Evolutionary conservation across 345 rosid genomes (phyloP).

Genomic region (Cardamine chenopodiifolia): DNA sequence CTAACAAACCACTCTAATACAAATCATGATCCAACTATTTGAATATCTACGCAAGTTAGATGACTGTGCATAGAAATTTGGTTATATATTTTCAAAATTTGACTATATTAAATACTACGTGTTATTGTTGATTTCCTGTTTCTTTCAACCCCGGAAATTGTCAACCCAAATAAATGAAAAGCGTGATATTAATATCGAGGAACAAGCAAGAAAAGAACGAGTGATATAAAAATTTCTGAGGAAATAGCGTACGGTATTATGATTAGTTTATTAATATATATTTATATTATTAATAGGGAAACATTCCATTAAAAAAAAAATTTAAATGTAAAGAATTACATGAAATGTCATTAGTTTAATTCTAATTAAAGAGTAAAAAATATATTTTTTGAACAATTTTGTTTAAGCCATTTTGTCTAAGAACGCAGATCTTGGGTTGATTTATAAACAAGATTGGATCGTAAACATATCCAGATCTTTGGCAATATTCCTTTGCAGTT

Average conservation of each 20-base stretch:
- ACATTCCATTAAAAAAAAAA: too few relatives aligned
- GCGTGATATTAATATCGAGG: conserved; percentile 8
- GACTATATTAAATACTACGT: conserved; percentile 15
- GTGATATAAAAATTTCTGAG: background rate
- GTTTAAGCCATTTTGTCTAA: too few relatives aligned
- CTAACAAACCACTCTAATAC: background rate
- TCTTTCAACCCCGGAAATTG: conserved; percentile 12
- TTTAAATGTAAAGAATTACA: too few relatives aligned
- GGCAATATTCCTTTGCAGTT: too few relatives aligned
- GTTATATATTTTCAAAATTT: background rate
- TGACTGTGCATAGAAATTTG: conserved; percentile 6
- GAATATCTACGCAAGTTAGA: background rate
- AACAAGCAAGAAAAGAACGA: background rate
- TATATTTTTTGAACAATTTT: too few relatives aligned
- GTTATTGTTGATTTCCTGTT: conserved; percentile 24
- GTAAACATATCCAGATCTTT: too few relatives aligned
- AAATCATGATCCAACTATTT: background rate
- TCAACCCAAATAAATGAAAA: conserved; percentile 22
- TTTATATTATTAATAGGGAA: too few relatives aligned
- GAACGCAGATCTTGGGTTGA: too few relatives aligned
- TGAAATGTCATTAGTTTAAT: too few relatives aligned
- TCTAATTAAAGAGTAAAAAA: too few relatives aligned
- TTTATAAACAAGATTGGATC: too few relatives aligned
- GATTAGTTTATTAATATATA: background rate
- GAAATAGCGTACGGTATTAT: background rate